Base-by-base conservation (phyloP, 768 basidiomycete species). In the Termitomyces heimii region DNA sequence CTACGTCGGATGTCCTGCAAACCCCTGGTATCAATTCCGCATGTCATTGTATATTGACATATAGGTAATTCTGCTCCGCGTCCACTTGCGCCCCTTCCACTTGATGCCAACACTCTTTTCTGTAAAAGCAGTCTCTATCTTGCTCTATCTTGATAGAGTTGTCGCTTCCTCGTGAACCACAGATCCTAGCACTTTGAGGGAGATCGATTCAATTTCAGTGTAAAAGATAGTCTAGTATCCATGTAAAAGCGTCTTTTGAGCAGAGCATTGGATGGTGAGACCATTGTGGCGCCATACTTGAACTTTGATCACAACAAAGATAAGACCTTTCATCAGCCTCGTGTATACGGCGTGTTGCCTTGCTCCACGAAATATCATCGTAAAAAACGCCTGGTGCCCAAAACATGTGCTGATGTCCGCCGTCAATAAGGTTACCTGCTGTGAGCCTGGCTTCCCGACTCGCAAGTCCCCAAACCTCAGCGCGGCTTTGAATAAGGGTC, bases 321-420 rank as follows among this genome's bases (percentile, higher is more conserved):
- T 61, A 58, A 58, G 50, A 12, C 12, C 35, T 54, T 18, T n/a
- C 43, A 61, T 55, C 53, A 32, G 43, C 61, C 61, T 62, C 61
- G 35, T 59, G 57, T 29, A 24, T 5, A 35, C 6, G n/a, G 51
- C 61, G 42, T 59, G 61, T 43, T 16, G 31, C 32, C 50, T 26
- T 16, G 31, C 48, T 53, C 54, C 46, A 34, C 29, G 35, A 56
- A n/a, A 42, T 45, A 46, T 26, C 22, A 51, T 39, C 29, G 40
- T 34, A 44, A 28, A 55, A 37, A 32, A 51, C 60, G 43, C 45
- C 50, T 54, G 43, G 8, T 49, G 54, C 42, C 57, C 55, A 52
- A 39, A 3, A 54, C 57, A 58, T 47, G 57, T 31, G 60, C 24
- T 37, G 39, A 55, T 55, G 35, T 55, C 47, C 48, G 42, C 31